A percentile compares a stretch with the other conserved stretches of the same genome.
Evolutionary conservation across 2,329 filamentous ascomycete genomes (phyloP).

Genomic region (Scedosporium apiospermum): DNA sequence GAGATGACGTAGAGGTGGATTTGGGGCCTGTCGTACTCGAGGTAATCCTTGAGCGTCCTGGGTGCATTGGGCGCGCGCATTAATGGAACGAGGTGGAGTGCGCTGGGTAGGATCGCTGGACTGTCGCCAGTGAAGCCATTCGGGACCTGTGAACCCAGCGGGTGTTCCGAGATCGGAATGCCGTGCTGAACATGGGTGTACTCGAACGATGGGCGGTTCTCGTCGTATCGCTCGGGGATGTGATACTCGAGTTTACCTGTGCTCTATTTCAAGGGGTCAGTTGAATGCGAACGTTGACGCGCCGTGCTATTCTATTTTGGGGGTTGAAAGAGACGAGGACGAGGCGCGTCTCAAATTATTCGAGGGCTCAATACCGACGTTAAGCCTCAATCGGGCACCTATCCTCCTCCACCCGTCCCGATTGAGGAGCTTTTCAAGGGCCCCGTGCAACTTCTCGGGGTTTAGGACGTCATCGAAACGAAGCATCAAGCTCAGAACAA

Average conservation of each 20-base stretch:
- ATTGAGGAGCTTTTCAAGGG: neutral
- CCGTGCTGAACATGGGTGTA: conserved; percentile 28
- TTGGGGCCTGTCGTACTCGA: conserved; percentile 31
- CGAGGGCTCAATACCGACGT: neutral
- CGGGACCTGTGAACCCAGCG: conserved; percentile 18
- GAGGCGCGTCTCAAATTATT: neutral
- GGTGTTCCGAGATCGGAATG: conserved; percentile 28
- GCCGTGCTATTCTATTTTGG: neutral
- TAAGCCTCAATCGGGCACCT: neutral
- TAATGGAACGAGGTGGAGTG: neutral
- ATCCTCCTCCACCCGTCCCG: neutral
- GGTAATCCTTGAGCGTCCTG: conserved; percentile 26
- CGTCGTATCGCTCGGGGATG: conserved; percentile 19
- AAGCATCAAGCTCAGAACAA: conserved; percentile 20
- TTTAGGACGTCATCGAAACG: conserved; percentile 33
- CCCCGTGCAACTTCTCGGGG: conserved; percentile 3
- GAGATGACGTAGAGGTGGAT: conserved; percentile 36
- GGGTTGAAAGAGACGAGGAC: too few relatives aligned
- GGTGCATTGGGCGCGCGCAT: neutral
- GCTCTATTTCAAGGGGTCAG: conserved; percentile 4
- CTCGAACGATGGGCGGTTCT: conserved; percentile 25
- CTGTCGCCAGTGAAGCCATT: neutral
- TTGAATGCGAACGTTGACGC: conserved; percentile 13
- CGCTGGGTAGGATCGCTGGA: neutral
- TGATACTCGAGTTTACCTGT: conserved; percentile 21